These are phyloP conservation scores for Boletus reticulatus DNA, from an alignment of 768 basidiomycete genomes.

Conservation along the genomic window DNA sequence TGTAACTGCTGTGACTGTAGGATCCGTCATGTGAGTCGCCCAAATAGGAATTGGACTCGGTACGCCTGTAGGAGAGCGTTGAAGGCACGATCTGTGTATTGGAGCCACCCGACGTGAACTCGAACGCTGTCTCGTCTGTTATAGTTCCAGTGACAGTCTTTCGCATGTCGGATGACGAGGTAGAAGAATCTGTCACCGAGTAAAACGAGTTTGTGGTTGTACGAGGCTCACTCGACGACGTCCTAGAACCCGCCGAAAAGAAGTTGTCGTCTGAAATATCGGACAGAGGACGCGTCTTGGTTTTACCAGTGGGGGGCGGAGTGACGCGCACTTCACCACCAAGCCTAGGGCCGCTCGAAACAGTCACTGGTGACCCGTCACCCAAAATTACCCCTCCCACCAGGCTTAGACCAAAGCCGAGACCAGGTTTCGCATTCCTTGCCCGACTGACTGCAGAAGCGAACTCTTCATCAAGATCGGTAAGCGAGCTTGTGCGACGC, in stretches of 20 bases:
- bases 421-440: conserved; percentile 40
- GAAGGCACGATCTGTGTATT: conserved; percentile 49
- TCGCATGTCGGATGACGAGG: conserved; percentile 26
- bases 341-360: conserved; percentile 61
- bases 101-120: conserved; percentile 35
- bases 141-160: conserved; percentile 31
- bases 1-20: conserved; percentile 31
- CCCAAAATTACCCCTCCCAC: conserved; percentile 40
- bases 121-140: conserved; percentile 40
- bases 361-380: conserved; percentile 65
- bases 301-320: conserved; percentile 43
- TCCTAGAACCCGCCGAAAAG: conserved; percentile 41
- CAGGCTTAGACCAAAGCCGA: conserved; percentile 45
- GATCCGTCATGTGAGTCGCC: conserved; percentile 52
- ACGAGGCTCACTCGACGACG: conserved; percentile 30
- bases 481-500: conserved; percentile 69
- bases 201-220: conserved; percentile 32
- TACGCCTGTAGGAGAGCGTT: conserved; percentile 49
- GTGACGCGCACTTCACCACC: conserved; percentile 42
- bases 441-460: conserved; percentile 43
- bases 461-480: conserved; percentile 68
- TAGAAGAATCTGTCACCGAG: conserved; percentile 33
- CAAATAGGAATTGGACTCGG: conserved; percentile 54
- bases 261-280: conserved; percentile 45
- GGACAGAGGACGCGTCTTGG: conserved; percentile 28